Conservation (phyloP, 345 rosid species). For the Eucalyptus caleyi region DNA sequence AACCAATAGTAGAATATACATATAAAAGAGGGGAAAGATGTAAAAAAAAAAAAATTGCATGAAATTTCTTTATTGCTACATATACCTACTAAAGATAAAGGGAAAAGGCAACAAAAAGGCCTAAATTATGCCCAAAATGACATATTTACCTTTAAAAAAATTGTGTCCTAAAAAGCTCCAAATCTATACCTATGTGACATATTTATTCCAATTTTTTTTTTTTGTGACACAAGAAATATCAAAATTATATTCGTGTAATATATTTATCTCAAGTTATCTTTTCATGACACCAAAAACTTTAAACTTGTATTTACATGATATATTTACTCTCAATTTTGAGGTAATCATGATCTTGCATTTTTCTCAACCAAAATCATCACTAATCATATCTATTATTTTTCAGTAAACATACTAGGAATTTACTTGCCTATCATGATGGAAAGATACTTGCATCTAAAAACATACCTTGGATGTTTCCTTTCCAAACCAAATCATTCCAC, state of each 20-base stretch:
- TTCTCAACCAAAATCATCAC: not conserved
- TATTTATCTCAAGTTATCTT: too few species aligned
- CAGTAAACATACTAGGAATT: not conserved
- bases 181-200: too few species aligned
- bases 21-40: not conserved
- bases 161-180: too few species aligned
- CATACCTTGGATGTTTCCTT: not conserved
- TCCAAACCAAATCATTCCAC: not conserved
- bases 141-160: not conserved
- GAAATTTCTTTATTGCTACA: not conserved
- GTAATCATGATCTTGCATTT: not conserved
- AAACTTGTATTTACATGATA: too few species aligned
- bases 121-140: not conserved
- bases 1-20: not conserved
- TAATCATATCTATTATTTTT: not conserved
- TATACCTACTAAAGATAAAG: not conserved
- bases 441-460: not conserved
- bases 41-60: not conserved
- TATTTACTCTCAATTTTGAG: not conserved
- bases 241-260: too few species aligned
- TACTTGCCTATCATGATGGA: not conserved
- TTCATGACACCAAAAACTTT: too few species aligned
- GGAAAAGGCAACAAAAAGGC: not conserved
- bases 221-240: not conserved
- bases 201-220: too few species aligned